Base-by-base conservation (phyloP, 441 rosid species). In the Croton setiger region DNA sequence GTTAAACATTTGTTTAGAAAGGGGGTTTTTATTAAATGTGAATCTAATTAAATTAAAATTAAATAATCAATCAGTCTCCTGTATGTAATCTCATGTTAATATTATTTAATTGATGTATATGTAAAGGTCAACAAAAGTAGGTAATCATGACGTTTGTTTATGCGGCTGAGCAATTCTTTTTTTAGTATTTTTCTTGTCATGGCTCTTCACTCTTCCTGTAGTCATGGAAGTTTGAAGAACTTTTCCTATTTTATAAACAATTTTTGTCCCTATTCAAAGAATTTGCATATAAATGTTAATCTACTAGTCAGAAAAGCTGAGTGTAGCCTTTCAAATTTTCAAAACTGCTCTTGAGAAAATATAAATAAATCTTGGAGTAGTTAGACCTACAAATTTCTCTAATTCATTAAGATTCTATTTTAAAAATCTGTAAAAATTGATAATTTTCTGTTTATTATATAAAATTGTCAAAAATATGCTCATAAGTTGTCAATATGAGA, bases 361-460 rank as follows among this genome's bases (percentile, higher is more conserved):
- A n/a, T n/a, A n/a, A 23, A 23, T n/a, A 3, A 8, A 4, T 27
- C 31, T 2, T 27, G 64, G 45, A 64, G 37, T 33, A 18, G 49
- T 63, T 71, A 63, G 49, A 55, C 74, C 68, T 45, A 44, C 74
- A 18, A 33, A 13, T 2, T 5, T 45, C n/a, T 67, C 36, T 5
- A 18, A 18, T 33, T 59, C 58, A 68, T 65, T 57, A 35, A 20
- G 4, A 13, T 15, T 48, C 0, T 21, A 5, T 20, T 39, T 1
- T 5, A 20, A 65, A 12, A 12, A 14, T 37, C 5, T 45, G 49
- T 43, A 21, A 39, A 15, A 4, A 17, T 18, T 27, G 20, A 3
- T 39, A 41, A 7, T 60, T 35, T 37, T 61, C 7, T 33, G 59
- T 39, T 31, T 53, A 14, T 39, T 18, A 6, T 39, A 39, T 39